Base-by-base conservation (phyloP, 2,329 filamentous ascomycete species). In the Ceratocystis papillata region DNA sequence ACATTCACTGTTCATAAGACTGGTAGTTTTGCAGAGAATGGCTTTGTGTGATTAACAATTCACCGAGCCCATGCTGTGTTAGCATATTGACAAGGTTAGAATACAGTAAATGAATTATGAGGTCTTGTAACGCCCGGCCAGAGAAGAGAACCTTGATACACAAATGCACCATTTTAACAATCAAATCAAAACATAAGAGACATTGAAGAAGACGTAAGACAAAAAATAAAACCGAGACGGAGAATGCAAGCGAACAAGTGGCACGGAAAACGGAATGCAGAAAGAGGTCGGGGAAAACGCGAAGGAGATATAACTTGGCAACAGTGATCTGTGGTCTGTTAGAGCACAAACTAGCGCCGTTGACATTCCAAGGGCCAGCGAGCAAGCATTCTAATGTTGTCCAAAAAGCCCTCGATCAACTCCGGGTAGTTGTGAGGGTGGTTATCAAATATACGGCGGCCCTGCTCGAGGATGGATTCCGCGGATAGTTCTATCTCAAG, bases 401-500 rank as follows among this genome's bases (percentile, higher is more conserved):
- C 87, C 66, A 93, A 76, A 69, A 94, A 83, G 0, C 87, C 87
- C 68, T 87, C 85, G 2, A 94, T 82, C 15, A 93, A 75, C 59
- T 85, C 81, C 65, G 83, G 79, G 72, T 87, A 90, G 64, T 80
- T 82, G 70, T 86, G 84, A 5, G 79, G 77, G 65, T 80, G 77
- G 1, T 78, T 77, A 4, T 73, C 74, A 70, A 80, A 77, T 28
- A 84, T 81, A 66, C 80, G 79, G 45, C 78, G 77, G 5, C 87
- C 87, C 69, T 92, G 87, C 10, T 87, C 81, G 60, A 88, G 76
- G 15, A 93, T 74, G n/a, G 80, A 77, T 4, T 75, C 76, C 0
- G 87, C 79, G n/a, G 84, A 79, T 15, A 94, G 74, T 73, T 94
- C 90, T 61, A 95, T 81, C 73, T 95, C 90, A 5, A 94, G 80